Conservation (phyloP, 345 rosid species). For the Acer saccharum region DNA sequence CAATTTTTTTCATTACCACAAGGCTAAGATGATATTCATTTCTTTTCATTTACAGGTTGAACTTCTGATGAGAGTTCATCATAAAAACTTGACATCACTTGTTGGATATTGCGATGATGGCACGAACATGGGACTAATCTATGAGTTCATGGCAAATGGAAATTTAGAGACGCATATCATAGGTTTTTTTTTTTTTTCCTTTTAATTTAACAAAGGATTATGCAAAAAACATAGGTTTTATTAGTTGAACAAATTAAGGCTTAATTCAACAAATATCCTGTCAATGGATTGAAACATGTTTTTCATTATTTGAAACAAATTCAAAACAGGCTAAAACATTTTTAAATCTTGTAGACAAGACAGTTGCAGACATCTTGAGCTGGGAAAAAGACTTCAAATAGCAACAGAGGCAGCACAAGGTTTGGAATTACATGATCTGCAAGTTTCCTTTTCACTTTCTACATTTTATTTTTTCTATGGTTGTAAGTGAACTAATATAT, state of each 20-base stretch:
- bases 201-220: too few species aligned
- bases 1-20: too few species aligned
- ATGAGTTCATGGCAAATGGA: slow-evolving; percentile 20
- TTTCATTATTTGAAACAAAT: too few species aligned
- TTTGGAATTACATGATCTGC: too few species aligned
- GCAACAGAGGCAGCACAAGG: slow-evolving; percentile 29
- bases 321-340: not conserved
- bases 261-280: too few species aligned
- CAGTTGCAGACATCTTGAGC: not conserved
- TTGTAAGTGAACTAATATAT: too few species aligned
- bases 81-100: slow-evolving; percentile 16
- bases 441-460: too few species aligned
- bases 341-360: not conserved
- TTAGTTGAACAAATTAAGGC: too few species aligned
- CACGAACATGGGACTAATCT: slow-evolving; percentile 4
- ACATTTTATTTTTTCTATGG: too few species aligned
- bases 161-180: slow-evolving; percentile 6
- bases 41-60: not conserved
- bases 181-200: not conserved
- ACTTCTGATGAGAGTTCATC: slow-evolving; percentile 15
- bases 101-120: slow-evolving; percentile 19
- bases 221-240: too few species aligned
- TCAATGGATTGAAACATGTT: too few species aligned
- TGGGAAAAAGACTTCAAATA: slow-evolving; percentile 34
- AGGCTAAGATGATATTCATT: too few species aligned